Evolutionary conservation across 2,329 filamentous ascomycete genomes (phyloP), one percentile per base, ranked within the genome.

Genomic region (Penicillium vulpinum): DNA sequence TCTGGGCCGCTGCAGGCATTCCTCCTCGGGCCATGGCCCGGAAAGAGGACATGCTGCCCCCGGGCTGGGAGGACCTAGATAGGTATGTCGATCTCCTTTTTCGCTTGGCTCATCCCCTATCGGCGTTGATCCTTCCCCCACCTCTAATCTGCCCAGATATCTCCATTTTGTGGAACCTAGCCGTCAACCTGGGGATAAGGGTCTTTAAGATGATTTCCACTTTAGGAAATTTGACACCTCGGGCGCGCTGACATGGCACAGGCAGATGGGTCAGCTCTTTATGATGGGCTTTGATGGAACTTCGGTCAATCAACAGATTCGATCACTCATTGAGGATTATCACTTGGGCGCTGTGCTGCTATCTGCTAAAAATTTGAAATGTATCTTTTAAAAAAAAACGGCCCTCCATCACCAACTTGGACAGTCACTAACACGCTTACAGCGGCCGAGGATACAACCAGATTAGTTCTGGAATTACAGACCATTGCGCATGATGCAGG

Each of bases 371-470:
- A 88, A 88, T 65, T 73, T 87, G 43, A 86, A 85, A 80, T 87
- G 85, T 87, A 75, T 61, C 81, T 92, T 44, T 35, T 40, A 31
- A 46, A 11, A n/a, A 8, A 31, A 46, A 11, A n/a, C 8, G 5
- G 21, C 21, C 29, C 29, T 28, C 10, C 15, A 18, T 28, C n/a
- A 4, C 29, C 18, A 40, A 29, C 15, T 38, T 38, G 22, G 18
- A 44, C 22, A 10, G 24, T 43, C 43, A 48, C 54, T 59, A 43
- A 41, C 44, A 33, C 33, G 57, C 31, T 48, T 62, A 67, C 73
- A 97, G 93, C 92, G 69, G 93, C 92, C 58, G 88, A 96, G 72
- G 90, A 97, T 70, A 92, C 93, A 31, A 92, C 93, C 41, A 85
- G 84, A 69, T 82, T 97, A 40, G 91, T 96, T 29, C 89, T 94